Conservation (phyloP, 441 rosid species). For the Manihot esculenta region DNA sequence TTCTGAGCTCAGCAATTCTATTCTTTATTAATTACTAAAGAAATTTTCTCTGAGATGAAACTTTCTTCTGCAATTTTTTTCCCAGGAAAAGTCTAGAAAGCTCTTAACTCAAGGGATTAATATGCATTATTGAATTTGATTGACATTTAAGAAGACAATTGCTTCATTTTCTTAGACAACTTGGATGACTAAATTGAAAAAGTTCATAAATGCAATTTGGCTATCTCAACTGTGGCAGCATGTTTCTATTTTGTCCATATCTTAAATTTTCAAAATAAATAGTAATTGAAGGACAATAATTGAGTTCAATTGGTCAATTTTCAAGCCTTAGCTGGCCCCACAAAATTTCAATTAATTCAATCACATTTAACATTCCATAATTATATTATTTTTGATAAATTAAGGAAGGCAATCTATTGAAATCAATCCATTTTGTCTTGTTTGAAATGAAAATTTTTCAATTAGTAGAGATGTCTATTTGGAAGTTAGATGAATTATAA, state of each 20-base stretch:
- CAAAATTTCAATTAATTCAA: background rate
- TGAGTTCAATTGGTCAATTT: background rate
- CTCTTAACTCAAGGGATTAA: conserved; percentile 5
- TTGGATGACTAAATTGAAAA: conserved; percentile 18
- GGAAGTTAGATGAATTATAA: too few relatives aligned
- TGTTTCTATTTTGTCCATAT: background rate
- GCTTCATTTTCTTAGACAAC: conserved; percentile 7
- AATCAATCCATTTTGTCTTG: too few relatives aligned
- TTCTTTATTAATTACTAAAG: too few relatives aligned
- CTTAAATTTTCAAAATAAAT: background rate
- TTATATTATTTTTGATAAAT: too few relatives aligned
- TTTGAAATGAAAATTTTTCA: too few relatives aligned
- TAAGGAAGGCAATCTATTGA: too few relatives aligned
- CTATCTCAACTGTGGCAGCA: background rate
- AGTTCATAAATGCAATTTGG: conserved; percentile 2
- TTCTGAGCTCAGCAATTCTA: too few relatives aligned
- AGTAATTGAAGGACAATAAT: conserved; percentile 7
- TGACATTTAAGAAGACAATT: conserved; percentile 19
- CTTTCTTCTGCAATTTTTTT: too few relatives aligned
- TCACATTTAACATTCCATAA: too few relatives aligned
- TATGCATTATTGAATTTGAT: conserved; percentile 15
- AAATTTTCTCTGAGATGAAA: too few relatives aligned
- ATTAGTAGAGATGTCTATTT: too few relatives aligned
- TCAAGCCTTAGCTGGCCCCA: conserved; percentile 1
- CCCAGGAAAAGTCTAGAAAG: too few relatives aligned